Evolutionary conservation across 768 basidiomycete genomes (phyloP).

Genomic region (Cystofilobasidium ferigula): DNA sequence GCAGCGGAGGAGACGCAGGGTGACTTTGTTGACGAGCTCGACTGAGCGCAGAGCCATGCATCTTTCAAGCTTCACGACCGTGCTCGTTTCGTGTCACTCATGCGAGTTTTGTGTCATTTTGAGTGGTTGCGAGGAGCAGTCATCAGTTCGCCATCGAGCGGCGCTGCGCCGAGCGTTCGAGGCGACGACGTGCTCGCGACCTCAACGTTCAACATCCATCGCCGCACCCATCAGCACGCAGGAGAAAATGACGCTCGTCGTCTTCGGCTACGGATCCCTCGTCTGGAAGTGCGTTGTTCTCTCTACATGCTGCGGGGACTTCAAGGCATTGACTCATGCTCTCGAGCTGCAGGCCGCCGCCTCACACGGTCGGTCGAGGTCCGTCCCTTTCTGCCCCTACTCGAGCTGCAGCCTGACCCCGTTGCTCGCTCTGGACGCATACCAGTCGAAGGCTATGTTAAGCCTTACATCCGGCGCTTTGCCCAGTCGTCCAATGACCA

Average conservation of each 20-base stretch:
- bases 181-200: no score
- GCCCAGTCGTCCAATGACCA: conserved; percentile 17
- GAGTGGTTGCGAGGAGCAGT: no score
- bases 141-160: no score
- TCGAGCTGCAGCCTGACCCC: background rate
- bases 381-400: background rate
- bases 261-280: conserved; percentile 17
- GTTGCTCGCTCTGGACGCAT: background rate
- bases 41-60: background rate
- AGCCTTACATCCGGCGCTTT: conserved; percentile 16
- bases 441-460: conserved; percentile 17
- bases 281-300: conserved; percentile 3
- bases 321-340: background rate
- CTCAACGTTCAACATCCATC: no score
- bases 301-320: background rate
- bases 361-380: conserved; percentile 8
- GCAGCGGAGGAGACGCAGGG: background rate
- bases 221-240: no score
- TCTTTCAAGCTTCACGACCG: no score
- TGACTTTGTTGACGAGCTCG: background rate
- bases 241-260: background rate
- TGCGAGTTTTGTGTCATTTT: no score
- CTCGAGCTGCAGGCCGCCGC: conserved; percentile 2
- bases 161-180: no score
- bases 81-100: no score